Evolutionary conservation across 768 basidiomycete species (phyloP).

Genomic region (Tulasnella sp.): DNA sequence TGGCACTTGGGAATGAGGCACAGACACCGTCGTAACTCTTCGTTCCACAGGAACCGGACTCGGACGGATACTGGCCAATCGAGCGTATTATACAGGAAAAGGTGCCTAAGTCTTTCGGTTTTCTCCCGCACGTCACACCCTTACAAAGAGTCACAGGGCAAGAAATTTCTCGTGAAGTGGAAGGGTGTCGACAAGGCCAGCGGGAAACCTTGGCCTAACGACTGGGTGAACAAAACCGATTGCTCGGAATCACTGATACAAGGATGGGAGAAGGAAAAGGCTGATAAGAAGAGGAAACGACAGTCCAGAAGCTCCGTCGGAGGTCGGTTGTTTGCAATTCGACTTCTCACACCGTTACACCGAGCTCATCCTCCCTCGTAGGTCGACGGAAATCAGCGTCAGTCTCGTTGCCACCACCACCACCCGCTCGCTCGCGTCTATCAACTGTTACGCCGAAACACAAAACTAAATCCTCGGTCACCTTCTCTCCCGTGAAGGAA

Average conservation of each 20-base stretch:
- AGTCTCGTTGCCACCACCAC: not conserved
- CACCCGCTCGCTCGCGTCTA: not conserved
- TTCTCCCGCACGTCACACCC: not conserved
- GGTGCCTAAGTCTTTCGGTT: not conserved
- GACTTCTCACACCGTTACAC: not conserved
- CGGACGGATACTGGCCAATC: not conserved
- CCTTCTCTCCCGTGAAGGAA: not conserved
- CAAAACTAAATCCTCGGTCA: not conserved
- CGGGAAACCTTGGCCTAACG: not conserved
- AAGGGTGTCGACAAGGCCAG: not conserved
- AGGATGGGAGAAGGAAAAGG: not conserved
- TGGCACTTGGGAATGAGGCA: not conserved
- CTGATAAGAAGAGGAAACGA: not conserved
- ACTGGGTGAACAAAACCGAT: not conserved
- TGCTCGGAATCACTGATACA: not conserved
- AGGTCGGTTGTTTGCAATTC: not conserved
- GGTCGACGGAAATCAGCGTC: not conserved
- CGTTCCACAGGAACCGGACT: not conserved
- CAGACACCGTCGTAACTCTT: not conserved
- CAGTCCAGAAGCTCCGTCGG: not conserved
- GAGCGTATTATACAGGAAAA: not conserved
- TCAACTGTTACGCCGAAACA: not conserved
- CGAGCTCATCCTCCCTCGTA: not conserved
- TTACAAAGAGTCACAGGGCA: not conserved
- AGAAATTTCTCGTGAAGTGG: not conserved